Evolutionary conservation across 2,329 filamentous ascomycete genomes (phyloP), one percentile per base, ranked within the genome.

Genomic region (Penicillium corylophilum): DNA sequence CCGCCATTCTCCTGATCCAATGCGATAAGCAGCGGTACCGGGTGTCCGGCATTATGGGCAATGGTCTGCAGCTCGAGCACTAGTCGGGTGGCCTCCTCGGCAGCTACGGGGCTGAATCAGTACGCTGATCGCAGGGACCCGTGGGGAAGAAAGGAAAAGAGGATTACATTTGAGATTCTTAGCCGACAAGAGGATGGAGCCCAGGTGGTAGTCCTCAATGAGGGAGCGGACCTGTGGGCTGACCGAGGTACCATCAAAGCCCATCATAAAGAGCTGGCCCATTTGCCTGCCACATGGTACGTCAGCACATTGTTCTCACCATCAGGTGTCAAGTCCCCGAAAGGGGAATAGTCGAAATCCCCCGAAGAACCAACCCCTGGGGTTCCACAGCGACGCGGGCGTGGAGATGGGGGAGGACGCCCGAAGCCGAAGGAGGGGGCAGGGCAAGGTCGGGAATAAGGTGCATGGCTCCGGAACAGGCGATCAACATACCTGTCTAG

Each of bases 1-100:
- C 93, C 92, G 58, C 94, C 94, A 83, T 99, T 97, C 71, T 99
- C 94, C 70, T 99, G 94, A 68, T 97, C 94, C 33, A 97, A 78
- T 35, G 89, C 92, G 63, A 99, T 96, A 48, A 95, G 79, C 16
- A 99, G 77, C 2, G 94, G 94, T 2, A 93, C 87, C 3, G 89
- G 87, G 71, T 97, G 93, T 18, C 93, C 93, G 53, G 93, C 88
- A 72, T 95, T 83, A 67, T 90, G 89, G 33, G 94, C 94, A 67
- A 95, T 93, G 44, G 86, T 91, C 73, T 99, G 94, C 40, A 99
- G 79, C 66, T 97, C 91, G 66, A 94, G 88, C 26, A 96, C 90
- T 38, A 97, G 80, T 65, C 82, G 83, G 39, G 93, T 92, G 28
- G 93, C 92, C 67, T 96, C 89, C 69, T 95, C 86, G 54, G 92